Base-by-base conservation (phyloP, 1,284 basidiomycete species). In the Peniophora sp. region DNA sequence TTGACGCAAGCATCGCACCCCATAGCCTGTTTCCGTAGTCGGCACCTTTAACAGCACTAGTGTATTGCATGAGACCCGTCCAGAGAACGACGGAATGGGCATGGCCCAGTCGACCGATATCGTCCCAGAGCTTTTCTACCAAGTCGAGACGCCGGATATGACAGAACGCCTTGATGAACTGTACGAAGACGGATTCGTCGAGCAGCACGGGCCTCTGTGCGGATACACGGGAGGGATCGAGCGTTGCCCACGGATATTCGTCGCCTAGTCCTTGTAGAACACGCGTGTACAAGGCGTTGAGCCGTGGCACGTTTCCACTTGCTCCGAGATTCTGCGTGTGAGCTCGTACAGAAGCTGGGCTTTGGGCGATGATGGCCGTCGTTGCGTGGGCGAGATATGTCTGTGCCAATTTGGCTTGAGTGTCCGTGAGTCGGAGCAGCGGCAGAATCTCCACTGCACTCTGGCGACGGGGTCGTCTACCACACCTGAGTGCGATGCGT, bases 11-110 rank as follows among this genome's bases (percentile, higher is more conserved):
- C 84, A 91, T 88, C 51, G 73, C 59, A 17, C 73, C 63, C 85
- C 86, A 90, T 2, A 76, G 71, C 15, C 61, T 63, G 37, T 78
- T 58, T 1, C 79, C 78, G 46, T 78, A 70, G 10, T 72, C 64
- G 12, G 70, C 62, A 47, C 75, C 69, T 18, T 74, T 69, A 18
- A 70, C 63, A 47, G 73, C 65, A 24, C 71, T 78, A 56, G 81
- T 81, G 5, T 79, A 76, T 51, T 82, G 77, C 44, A 90, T 67
- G 41, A 87, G 71, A 15, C 79, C 74, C 22, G 79, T 86, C 84
- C 83, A 88, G 52, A 78, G 71, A 20, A 69, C 66, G 10, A 75
- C 63, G 1, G 73, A 71, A 15, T 79, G 79, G 35, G 55, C 65
- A 18, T 83, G 62, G 1, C 73, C 74, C n/a, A 75, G 62, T 22